Evolutionary conservation across 345 rosid genomes (phyloP).

Genomic region (Boechera retrofracta): DNA sequence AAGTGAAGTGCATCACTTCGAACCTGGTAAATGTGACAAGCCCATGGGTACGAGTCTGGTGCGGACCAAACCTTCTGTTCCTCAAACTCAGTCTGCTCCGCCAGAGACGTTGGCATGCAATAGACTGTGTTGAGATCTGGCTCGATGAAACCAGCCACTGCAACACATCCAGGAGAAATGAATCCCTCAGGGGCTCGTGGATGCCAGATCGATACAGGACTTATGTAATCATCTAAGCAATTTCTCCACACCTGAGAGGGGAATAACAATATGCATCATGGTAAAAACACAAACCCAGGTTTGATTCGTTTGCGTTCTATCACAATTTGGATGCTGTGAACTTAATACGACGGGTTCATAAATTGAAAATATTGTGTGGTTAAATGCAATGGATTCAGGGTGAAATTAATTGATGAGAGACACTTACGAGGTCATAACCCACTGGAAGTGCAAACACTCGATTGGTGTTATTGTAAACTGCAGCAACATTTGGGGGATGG

Average conservation of each 20-base stretch:
- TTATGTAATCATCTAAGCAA: constrained; percentile 73
- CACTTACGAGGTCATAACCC: constrained; percentile 92
- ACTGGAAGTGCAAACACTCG: constrained; percentile 68
- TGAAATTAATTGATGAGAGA: background rate
- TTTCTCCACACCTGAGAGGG: constrained; percentile 87
- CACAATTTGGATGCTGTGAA: constrained; percentile 12
- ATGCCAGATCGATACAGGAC: constrained; percentile 84
- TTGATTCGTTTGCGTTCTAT: background rate
- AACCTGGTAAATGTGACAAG: constrained; percentile 85
- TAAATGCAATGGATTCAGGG: background rate
- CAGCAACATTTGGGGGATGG: constrained; percentile 93
- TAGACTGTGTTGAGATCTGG: constrained; percentile 62
- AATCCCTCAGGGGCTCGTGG: constrained; percentile 92
- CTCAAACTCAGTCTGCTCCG: constrained; percentile 79
- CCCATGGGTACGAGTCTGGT: constrained; percentile 91
- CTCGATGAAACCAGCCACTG: constrained; percentile 68
- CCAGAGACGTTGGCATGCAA: constrained; percentile 70
- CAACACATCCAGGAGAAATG: constrained; percentile 74
- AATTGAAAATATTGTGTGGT: background rate
- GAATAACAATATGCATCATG: constrained; percentile 21
- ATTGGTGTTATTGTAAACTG: constrained; percentile 64
- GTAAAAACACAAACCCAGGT: constrained; percentile 14
- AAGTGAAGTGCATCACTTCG: constrained; percentile 91
- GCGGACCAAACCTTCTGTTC: constrained; percentile 88
- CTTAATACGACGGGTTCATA: background rate